A percentile compares a stretch with the other conserved stretches of the same genome.
phyloP scores from a whole-genome alignment of 148 eudicot genomes.

The Rhododendron williamsianum region DNA sequence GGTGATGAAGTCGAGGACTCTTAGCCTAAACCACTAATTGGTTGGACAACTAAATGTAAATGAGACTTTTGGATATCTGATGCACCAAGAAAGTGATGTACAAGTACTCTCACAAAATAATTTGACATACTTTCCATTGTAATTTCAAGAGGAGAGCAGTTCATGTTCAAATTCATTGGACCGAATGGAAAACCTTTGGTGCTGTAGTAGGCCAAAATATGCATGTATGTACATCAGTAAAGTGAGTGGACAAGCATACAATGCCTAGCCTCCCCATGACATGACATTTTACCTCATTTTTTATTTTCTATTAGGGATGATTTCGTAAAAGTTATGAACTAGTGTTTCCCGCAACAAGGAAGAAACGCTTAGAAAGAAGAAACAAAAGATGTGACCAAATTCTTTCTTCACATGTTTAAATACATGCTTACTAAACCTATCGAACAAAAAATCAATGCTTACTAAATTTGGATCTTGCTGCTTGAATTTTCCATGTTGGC shows the following conservation, averaged over 20 bases:
- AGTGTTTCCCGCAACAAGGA: not conserved
- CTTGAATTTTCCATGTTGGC: not conserved
- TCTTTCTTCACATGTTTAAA: not conserved
- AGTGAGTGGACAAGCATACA: not conserved
- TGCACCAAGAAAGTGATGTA: not conserved
- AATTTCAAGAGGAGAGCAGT: not conserved
- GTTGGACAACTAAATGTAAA: not conserved
- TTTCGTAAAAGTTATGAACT: not conserved
- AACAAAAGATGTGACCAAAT: not conserved
- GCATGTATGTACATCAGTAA: not conserved
- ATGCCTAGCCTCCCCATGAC: not conserved
- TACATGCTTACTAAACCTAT: not conserved
- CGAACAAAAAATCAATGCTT: not conserved
- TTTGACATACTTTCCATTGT: not conserved
- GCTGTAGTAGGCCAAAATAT: not conserved
- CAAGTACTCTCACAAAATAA: not conserved
- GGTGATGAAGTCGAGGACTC: not conserved
- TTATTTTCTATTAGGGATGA: not conserved
- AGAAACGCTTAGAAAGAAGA: not conserved
- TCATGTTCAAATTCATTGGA: not conserved
- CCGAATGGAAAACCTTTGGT: not conserved
- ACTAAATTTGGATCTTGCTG: not conserved
- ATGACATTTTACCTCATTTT: not conserved
- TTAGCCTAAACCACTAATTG: not conserved
- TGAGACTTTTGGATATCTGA: not conserved